phyloP scores from a whole-genome alignment of 108 stramenopile genomes.

The Poteriospumella lacustris region DNA sequence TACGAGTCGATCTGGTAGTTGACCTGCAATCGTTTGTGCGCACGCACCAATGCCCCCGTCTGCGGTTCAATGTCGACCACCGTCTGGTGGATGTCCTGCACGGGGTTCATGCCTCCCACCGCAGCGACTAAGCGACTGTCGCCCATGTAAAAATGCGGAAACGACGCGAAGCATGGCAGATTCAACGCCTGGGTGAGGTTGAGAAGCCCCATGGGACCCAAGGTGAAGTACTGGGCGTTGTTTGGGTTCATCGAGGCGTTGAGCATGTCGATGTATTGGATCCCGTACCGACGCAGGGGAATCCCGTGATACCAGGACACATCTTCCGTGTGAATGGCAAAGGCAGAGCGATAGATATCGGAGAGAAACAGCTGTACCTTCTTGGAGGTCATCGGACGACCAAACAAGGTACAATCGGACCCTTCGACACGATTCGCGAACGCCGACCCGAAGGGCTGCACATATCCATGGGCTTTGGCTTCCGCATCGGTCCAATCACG shows the following conservation, averaged over 20 bases:
- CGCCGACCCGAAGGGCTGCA: background rate
- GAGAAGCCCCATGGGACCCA: background rate
- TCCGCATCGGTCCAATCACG: background rate
- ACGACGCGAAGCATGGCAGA: background rate
- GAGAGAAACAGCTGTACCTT: conserved; percentile 20
- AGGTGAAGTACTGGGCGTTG: conserved; percentile 12
- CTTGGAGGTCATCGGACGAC: background rate
- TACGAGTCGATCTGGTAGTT: background rate
- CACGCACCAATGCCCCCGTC: conserved; percentile 11
- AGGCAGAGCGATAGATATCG: conserved; percentile 23
- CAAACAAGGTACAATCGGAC: conserved; percentile 8
- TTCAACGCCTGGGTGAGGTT: background rate
- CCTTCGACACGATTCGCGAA: conserved; percentile 15
- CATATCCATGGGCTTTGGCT: background rate
- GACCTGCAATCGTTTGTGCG: conserved; percentile 23
- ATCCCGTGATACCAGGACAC: conserved; percentile 1
- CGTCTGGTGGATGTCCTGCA: background rate
- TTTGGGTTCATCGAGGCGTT: conserved; percentile 7
- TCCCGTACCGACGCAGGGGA: background rate
- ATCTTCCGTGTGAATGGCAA: background rate
- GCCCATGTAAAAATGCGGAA: background rate
- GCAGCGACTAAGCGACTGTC: background rate
- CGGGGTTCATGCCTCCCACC: background rate
- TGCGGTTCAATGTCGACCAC: conserved; percentile 15
- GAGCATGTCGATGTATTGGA: background rate